These are phyloP conservation scores for Adiantum capillusveneris DNA, from an alignment of 75 land plant species.

Conservation along the genomic window DNA sequence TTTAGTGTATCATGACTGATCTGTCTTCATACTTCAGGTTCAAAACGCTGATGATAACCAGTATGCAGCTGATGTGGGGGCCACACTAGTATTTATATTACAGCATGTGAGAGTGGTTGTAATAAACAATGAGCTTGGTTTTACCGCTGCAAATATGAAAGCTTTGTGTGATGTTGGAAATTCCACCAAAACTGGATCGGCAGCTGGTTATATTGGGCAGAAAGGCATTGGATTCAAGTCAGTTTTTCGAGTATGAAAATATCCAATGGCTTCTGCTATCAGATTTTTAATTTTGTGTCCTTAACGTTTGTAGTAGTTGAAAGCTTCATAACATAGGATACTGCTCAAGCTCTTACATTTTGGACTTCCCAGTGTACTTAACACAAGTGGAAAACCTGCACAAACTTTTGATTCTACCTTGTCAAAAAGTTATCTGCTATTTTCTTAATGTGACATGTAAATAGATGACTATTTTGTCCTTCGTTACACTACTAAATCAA, in stretches of 20 bases:
- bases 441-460: too few species aligned
- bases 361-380: too few species aligned
- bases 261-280: too few species aligned
- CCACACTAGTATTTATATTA: constrained; percentile 70
- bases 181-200: constrained; percentile 81
- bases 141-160: constrained; percentile 68
- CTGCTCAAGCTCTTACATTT: too few species aligned
- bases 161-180: constrained; percentile 97
- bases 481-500: too few species aligned
- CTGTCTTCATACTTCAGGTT: constrained; percentile 47
- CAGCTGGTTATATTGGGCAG: constrained; percentile 83
- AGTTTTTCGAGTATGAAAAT: constrained; percentile 75
- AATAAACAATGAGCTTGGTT: constrained; percentile 84
- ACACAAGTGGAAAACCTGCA: too few species aligned
- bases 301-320: too few species aligned
- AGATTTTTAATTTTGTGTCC: too few species aligned
- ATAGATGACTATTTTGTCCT: too few species aligned
- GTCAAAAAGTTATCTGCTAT: too few species aligned
- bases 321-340: too few species aligned
- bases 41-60: constrained; percentile 98
- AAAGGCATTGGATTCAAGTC: constrained; percentile 99
- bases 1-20: neutral
- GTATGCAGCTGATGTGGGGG: constrained; percentile 48
- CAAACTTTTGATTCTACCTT: too few species aligned
- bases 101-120: constrained; percentile 55